A percentile compares a stretch with the other conserved stretches of the same genome.
Evolutionary conservation across 2,329 filamentous ascomycete species (phyloP).

Genomic region (Epichloe sp.): DNA sequence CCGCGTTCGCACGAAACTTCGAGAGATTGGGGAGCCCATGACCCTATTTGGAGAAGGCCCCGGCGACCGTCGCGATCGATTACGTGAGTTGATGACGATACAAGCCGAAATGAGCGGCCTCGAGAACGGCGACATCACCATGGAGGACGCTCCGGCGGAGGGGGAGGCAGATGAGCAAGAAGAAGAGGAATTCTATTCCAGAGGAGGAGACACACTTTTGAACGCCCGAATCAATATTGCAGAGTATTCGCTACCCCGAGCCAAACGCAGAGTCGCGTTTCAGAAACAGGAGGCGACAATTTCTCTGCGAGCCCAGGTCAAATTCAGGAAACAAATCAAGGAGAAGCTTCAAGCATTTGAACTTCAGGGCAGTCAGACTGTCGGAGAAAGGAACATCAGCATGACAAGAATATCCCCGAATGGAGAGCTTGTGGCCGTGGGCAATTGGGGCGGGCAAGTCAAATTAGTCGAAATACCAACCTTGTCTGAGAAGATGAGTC

Average conservation of each 20-base stretch:
- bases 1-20: slow-evolving; percentile 65
- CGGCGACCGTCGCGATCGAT: slow-evolving; percentile 70
- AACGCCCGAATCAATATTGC: slow-evolving; percentile 69
- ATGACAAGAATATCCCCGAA: slow-evolving; percentile 85
- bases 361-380: slow-evolving; percentile 84
- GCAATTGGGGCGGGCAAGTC: slow-evolving; percentile 86
- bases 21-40: slow-evolving; percentile 83
- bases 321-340: slow-evolving; percentile 81
- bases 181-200: slow-evolving; percentile 93
- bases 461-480: slow-evolving; percentile 76
- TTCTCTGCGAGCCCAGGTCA: slow-evolving; percentile 77
- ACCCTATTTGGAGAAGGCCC: slow-evolving; percentile 89
- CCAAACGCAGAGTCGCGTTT: slow-evolving; percentile 61
- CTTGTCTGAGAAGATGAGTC: slow-evolving; percentile 59
- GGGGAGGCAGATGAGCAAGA: slow-evolving; percentile 61
- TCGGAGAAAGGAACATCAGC: slow-evolving; percentile 79
- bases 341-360: slow-evolving; percentile 73
- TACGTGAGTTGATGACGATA: slow-evolving; percentile 68
- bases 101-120: slow-evolving; percentile 50
- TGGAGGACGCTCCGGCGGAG: slow-evolving; percentile 46
- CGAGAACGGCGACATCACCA: slow-evolving; percentile 44
- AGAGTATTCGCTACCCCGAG: slow-evolving; percentile 68
- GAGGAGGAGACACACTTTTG: slow-evolving; percentile 61
- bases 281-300: slow-evolving; percentile 75
- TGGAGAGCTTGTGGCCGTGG: slow-evolving; percentile 70